Conservation (phyloP, 2,329 filamentous ascomycete species). For the Colletotrichum spaethianum region DNA sequence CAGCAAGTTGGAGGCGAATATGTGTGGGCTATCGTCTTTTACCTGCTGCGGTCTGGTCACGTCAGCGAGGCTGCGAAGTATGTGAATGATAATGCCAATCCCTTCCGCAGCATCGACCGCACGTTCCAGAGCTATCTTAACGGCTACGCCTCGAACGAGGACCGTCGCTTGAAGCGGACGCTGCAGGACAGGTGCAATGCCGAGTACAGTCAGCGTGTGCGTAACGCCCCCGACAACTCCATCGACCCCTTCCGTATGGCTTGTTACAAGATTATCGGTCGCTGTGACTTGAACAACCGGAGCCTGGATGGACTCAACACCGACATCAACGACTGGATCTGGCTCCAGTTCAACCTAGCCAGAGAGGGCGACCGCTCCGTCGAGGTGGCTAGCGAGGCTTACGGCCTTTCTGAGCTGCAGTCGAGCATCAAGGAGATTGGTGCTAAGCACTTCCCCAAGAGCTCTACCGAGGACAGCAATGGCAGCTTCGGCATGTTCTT, state of each 20-base stretch:
- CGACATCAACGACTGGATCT: constrained; percentile 79
- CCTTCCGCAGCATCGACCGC: constrained; percentile 91
- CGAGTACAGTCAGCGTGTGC: constrained; percentile 88
- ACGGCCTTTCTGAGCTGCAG: constrained; percentile 78
- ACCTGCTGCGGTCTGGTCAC: constrained; percentile 87
- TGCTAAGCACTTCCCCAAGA: constrained; percentile 89
- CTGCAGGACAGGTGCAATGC: constrained; percentile 90
- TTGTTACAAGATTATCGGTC: constrained; percentile 97
- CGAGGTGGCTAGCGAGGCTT: constrained; percentile 77
- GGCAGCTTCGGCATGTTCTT: constrained; percentile 92
- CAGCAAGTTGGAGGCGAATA: constrained; percentile 87
- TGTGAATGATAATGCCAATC: constrained; percentile 82
- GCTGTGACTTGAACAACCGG: constrained; percentile 76
- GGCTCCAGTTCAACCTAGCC: constrained; percentile 80
- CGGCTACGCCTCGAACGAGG: constrained; percentile 82
- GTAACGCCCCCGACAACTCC: constrained; percentile 87
- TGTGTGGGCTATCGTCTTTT: constrained; percentile 96
- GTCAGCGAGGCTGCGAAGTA: constrained; percentile 88
- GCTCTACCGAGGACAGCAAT: constrained; percentile 80
- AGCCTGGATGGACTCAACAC: constrained; percentile 74
- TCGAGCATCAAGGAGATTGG: constrained; percentile 90
- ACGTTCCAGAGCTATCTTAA: constrained; percentile 91
- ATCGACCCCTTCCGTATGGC: constrained; percentile 97
- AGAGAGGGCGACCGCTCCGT: constrained; percentile 74
- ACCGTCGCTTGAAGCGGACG: constrained; percentile 82